Conservation (phyloP, 495 filamentous ascomycete species). For the Melanomma pulvis-pyrius region DNA sequence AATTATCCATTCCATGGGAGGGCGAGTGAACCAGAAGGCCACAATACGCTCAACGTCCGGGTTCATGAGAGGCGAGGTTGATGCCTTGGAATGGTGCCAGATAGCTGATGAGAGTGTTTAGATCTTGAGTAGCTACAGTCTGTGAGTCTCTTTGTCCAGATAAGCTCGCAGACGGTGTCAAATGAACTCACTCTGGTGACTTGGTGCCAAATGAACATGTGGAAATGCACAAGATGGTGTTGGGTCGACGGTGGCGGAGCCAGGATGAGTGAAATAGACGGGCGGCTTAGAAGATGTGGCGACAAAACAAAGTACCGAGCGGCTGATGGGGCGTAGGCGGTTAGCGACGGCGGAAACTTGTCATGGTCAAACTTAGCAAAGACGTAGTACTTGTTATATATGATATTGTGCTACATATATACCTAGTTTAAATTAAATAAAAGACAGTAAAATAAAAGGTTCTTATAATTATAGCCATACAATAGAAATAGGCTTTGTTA, state of each 20-base stretch:
- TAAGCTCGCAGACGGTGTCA: neutral
- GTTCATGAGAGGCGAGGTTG: conserved; percentile 3
- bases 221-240: neutral
- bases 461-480: too few relatives aligned
- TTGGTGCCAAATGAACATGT: neutral
- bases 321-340: too few relatives aligned
- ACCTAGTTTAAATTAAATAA: too few relatives aligned
- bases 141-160: neutral
- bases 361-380: too few relatives aligned
- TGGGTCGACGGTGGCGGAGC: neutral
- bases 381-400: too few relatives aligned
- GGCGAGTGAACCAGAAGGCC: conserved; percentile 6
- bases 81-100: neutral
- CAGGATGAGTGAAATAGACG: too few relatives aligned
- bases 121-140: neutral
- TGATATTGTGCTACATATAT: too few relatives aligned
- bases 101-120: neutral
- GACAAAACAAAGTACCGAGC: too few relatives aligned
- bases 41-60: conserved; percentile 2
- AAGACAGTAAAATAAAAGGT: too few relatives aligned
- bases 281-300: too few relatives aligned
- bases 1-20: conserved; percentile 8
- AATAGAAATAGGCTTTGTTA: too few relatives aligned
- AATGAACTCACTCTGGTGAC: neutral
- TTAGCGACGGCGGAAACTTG: too few relatives aligned